Base-by-base conservation (phyloP, 202 grass and related monocot genomes). In the Setaria italica region DNA sequence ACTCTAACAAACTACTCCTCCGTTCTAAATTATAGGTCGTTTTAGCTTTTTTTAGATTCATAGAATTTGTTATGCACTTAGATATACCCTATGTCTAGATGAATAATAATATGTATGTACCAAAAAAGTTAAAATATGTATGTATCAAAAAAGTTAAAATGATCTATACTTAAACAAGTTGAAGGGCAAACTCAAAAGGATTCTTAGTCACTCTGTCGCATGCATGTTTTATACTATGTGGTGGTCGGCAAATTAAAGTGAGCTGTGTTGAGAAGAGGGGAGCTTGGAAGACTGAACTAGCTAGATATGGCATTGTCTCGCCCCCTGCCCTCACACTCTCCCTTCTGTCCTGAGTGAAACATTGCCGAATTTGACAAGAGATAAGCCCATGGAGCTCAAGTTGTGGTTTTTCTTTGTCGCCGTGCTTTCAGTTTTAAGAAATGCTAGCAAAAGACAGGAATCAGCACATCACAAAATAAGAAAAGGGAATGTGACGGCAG, bases 311-410 rank as follows among this genome's bases (percentile, higher is more conserved):
- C 65, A 55, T 68, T 39, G 39, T 9, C 19, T 15, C 41, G 2
- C 51, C 62, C 29, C 16, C 42, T 62, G 55, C 69, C 73, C 57
- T 57, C 51, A 50, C 53, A 25, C 81, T 60, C 68, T 20, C 9
- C 69, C 15, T 56, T n/a, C 16, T 21, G 11, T 62, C 15, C 7
- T 54, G 33, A 7, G 64, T 14, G 41, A 84, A 84, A 79, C 74
- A 72, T 72, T 88, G 54, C 57, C 77, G 66, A 35, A 83, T 73
- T 37, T 64, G 68, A 79, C 67, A 84, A 56, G 15, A 29, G 35
- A 77, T 72, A 54, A 16, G n/a, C n/a, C 17, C 46, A 54, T 34
- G 10, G 45, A 17, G 10, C 16, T 65, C n/a, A 54, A 20, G 4
- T 64, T 32, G 45, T 20, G 30, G 20, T 42, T 64, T 50, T 56